Base-by-base conservation (phyloP, 371 early-diverging fungal genomes). In the Basidiobolus meristosporus region DNA sequence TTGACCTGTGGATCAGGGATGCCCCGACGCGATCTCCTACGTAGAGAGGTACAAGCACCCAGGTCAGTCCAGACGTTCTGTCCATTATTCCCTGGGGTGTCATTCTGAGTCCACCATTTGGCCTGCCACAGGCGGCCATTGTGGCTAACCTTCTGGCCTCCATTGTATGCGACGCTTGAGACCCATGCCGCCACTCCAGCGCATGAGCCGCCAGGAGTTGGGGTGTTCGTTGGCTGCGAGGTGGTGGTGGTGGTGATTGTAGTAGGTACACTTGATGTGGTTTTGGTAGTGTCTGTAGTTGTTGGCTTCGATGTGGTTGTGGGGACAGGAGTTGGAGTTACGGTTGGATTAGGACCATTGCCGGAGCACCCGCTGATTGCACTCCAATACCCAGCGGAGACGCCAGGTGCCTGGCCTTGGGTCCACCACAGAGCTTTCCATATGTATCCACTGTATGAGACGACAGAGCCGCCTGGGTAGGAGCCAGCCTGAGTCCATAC, bases 141-240 rank as follows among this genome's bases (percentile, higher is more conserved):
- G 46, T 59, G 56, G n/a, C 64, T 56, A 31, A 68, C 72, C 17
- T 46, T 47, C 31, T 45, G 36, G 14, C 64, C 66, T 6, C 52
- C 54, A 26, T 46, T 46, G 47, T 72, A 69, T 14, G 50, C 38
- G 6, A 48, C 28, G 10, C 59, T 42, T 23, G 50, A 35, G 26
- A 45, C 36, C 38, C 38, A 68, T 21, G 59, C 54, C 7, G 22
- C 28, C n/a, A 41, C 26, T 21, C 51, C 43, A 38, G 42, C 3
- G 43, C 51, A 51, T 26, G 26, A 5, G 26, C 26, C 26, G 3
- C 26, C 26, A 26, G 26, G 26, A 9, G 26, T 26, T 26, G 3
- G 26, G 9, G 26, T 26, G 26, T 3, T 9, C 9, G 26, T 26
- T 3, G 26, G 9, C n/a, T n/a, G n/a, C n/a, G n/a, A n/a, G n/a